Conservation (phyloP, 345 rosid genomes). For the Eucalyptus erythrocorys region DNA sequence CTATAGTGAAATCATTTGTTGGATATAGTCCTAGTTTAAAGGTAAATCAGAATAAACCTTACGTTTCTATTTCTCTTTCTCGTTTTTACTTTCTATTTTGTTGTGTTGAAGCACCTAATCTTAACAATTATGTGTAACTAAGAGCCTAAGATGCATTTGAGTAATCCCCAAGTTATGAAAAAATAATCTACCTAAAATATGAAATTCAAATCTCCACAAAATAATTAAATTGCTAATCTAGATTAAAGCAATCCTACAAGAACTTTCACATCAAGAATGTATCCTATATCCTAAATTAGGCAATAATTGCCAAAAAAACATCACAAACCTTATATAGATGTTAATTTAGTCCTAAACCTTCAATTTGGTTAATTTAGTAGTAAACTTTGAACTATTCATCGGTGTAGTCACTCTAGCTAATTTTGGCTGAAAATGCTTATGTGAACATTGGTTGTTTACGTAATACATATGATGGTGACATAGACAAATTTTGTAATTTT, state of each 20-base stretch:
- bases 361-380: background rate
- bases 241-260: background rate
- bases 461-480: rapidly evolving
- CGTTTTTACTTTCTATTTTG: background rate
- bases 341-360: background rate
- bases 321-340: background rate
- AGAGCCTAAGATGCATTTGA: background rate
- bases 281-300: background rate
- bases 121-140: background rate
- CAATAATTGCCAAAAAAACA: background rate
- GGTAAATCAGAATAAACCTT: background rate
- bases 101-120: background rate
- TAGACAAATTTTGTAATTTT: background rate
- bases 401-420: rapidly evolving
- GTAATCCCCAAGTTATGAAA: background rate
- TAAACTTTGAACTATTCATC: background rate
- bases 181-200: background rate
- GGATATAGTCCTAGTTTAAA: background rate
- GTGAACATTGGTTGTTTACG: rapidly evolving
- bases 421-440: background rate
- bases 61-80: background rate
- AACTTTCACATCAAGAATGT: background rate
- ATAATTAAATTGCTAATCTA: background rate
- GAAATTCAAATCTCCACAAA: background rate
- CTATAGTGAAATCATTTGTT: rapidly evolving